A percentile compares a stretch with the other conserved stretches of the same genome.
These are phyloP conservation scores for Fibroporia radiculosa DNA, from an alignment of 768 basidiomycete species.

Conservation along the genomic window DNA sequence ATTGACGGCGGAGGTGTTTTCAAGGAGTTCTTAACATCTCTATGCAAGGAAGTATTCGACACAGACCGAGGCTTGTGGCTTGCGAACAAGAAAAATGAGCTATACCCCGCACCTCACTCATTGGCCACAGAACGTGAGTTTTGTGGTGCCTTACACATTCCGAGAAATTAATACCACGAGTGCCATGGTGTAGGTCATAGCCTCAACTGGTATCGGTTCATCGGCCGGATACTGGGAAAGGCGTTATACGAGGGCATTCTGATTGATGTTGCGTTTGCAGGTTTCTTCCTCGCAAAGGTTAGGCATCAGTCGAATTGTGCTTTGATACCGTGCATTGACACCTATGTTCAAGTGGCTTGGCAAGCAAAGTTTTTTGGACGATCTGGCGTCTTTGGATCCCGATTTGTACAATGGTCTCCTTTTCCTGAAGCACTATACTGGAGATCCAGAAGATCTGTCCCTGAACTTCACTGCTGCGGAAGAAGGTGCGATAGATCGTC, in stretches of 20 bases:
- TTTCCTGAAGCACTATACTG: conserved; percentile 87
- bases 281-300: conserved; percentile 89
- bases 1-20: conserved; percentile 97
- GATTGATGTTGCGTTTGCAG: conserved; percentile 90
- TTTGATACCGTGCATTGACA: conserved; percentile 1
- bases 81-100: conserved; percentile 81
- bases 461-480: conserved; percentile 84
- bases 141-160: neutral
- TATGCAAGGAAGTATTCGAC: conserved; percentile 93
- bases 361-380: conserved; percentile 86
- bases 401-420: conserved; percentile 90
- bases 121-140: conserved; percentile 82
- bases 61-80: conserved; percentile 93
- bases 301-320: conserved; percentile 5
- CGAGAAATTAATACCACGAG: too few species aligned
- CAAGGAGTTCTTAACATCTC: conserved; percentile 93
- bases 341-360: conserved; percentile 67
- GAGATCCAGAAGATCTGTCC: conserved; percentile 80
- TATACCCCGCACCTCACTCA: conserved; percentile 90
- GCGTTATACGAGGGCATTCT: conserved; percentile 95
- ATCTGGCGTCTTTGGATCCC: conserved; percentile 84
- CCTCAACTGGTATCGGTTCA: conserved; percentile 87
- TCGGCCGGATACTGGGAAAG: conserved; percentile 91
- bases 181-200: conserved; percentile 63
- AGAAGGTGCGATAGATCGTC: conserved; percentile 46